Base-by-base conservation (phyloP, 2,329 filamentous ascomycete genomes). In the Nemania diffusa region DNA sequence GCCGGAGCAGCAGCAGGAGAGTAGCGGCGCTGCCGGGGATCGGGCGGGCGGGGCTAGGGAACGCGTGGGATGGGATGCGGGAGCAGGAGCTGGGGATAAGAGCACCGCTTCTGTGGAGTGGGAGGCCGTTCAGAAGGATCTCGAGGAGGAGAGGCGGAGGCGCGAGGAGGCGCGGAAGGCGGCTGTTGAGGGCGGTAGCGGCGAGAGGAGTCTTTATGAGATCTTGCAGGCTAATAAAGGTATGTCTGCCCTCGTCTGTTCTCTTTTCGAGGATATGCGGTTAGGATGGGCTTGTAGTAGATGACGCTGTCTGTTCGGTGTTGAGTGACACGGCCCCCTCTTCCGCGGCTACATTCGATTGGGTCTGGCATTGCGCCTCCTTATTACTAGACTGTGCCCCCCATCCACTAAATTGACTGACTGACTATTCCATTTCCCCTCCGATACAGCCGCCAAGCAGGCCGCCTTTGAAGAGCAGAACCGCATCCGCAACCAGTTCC, bases 211-310 rank as follows among this genome's bases (percentile, higher is more conserved):
- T 58, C 83, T 96, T 29, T 96, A 86, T 76, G 92, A 94, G 50
- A 85, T 92, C 1, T 79, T 96, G 58, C 90, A 95, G 80, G 92
- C 90, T 50, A 96, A 96, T 79, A 95, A 94, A 87, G 74, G 74
- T 75, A 62, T 20, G 40, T 42, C 56, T 56, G 67, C 56, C 29
- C 27, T 50, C 62, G 27, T 11, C 50, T 60, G 15, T 8, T 34
- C 27, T n/a, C n/a, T n/a, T n/a, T n/a, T n/a, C n/a, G n/a, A n/a
- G n/a, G n/a, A n/a, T n/a, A n/a, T n/a, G n/a, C n/a, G n/a, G n/a
- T n/a, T n/a, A n/a, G n/a, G n/a, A n/a, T n/a, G n/a, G n/a, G n/a
- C n/a, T n/a, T n/a, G n/a, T n/a, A n/a, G n/a, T n/a, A n/a, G n/a
- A n/a, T n/a, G n/a, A n/a, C n/a, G n/a, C n/a, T n/a, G n/a, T n/a